Base-by-base conservation (phyloP, 441 rosid species). In the Brassica hybrid region DNA sequence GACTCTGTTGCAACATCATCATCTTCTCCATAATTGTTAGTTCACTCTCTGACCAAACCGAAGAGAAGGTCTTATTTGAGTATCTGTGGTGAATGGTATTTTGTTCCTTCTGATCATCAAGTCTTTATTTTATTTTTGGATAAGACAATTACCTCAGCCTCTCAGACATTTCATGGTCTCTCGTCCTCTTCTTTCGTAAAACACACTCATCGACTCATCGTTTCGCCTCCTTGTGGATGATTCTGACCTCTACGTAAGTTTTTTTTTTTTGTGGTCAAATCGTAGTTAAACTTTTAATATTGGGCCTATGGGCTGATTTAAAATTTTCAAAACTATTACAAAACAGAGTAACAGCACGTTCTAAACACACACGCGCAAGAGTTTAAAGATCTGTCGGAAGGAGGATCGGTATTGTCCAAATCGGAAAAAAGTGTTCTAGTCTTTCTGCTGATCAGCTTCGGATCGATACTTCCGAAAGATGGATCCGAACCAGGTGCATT, bases 1-100 rank as follows among this genome's bases (percentile, higher is more conserved):
- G 89, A 74, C 82, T 87, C 67, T 85, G 94, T 86, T 91, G 97
- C 82, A 84, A 56, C 79, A 86, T 85, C 83, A 84, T 88, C 87
- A 88, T 59, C 83, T 82, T 88, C 64, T 94, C 90, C 97, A 90
- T 91, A 70, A 4, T 45, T 45, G 54, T 76, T 79, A 27, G 59
- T 65, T 70, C 72, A 74, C 67, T 79, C 82, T 34, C 50, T 58
- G 68, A 74, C 58, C 36, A 56, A 57, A 64, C 30, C 17, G 73
- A 79, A 75, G 72, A 58, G 25, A 57, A 12, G 8, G 8, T 48
- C 34, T 70, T 69, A 52, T 67, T 67, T 79, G 81, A 21, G 73
- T 78, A 30, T 71, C 36, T 65, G 27, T 77, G 45, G 27, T 77
- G 45, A 21, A 67, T 79, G 78, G 75, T 48, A 69, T 74, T 75